Percentiles rank a stretch among this genome's conserved stretches.
Evolutionary conservation across 164 flowering plant genomes (phyloP).

Genomic region (Chimonanthus salicifolius): DNA sequence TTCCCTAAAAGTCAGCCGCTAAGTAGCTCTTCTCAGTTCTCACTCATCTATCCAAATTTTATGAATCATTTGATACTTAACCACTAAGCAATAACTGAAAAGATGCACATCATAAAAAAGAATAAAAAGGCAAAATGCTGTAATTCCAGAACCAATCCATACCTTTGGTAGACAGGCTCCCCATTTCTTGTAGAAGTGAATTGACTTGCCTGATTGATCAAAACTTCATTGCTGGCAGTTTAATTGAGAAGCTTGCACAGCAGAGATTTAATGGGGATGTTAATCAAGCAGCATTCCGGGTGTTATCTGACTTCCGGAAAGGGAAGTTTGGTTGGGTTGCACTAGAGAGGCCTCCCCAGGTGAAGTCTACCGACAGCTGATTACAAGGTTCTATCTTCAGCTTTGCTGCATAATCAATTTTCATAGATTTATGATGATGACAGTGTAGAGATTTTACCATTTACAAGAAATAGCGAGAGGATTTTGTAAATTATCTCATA

Average conservation of each 20-base stretch:
- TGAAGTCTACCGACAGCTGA: background rate
- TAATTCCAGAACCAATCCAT: background rate
- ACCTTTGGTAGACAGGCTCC: background rate
- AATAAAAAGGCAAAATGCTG: no score
- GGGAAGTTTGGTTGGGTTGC: slow-evolving; percentile 92
- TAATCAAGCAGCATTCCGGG: slow-evolving; percentile 84
- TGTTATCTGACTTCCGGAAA: slow-evolving; percentile 81
- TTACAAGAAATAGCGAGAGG: no score
- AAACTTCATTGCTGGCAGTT: slow-evolving; percentile 38
- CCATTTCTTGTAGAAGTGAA: background rate
- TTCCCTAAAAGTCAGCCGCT: background rate
- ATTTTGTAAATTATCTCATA: no score
- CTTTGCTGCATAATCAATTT: no score
- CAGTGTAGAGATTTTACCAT: no score
- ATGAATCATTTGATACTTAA: background rate
- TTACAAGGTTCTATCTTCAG: background rate
- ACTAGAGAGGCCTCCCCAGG: slow-evolving; percentile 78
- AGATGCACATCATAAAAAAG: background rate
- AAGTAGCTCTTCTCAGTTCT: background rate
- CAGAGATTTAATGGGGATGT: slow-evolving; percentile 76
- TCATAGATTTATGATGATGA: no score
- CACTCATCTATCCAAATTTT: background rate
- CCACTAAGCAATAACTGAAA: background rate
- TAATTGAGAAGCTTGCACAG: slow-evolving; percentile 65
- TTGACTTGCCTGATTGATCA: slow-evolving; percentile 1